These are phyloP conservation scores for Fennellomyces sp. DNA, from an alignment of 371 early-diverging fungal species.

Conservation along the genomic window DNA sequence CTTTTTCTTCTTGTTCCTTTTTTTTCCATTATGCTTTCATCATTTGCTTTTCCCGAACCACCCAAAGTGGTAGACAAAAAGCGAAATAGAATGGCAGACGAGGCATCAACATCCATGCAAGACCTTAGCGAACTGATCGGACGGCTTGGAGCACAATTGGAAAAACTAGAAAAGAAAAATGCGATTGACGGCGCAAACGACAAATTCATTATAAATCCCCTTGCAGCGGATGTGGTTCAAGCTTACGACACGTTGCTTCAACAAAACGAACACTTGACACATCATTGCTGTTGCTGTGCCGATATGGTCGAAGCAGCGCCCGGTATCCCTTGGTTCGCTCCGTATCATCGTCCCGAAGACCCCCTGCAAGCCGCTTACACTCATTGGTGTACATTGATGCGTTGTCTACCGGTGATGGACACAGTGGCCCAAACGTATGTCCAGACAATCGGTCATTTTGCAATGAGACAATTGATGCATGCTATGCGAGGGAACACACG, in stretches of 20 bases:
- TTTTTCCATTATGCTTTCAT: constrained; percentile 9
- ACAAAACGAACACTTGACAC: constrained; percentile 8
- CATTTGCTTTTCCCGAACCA: constrained; percentile 16
- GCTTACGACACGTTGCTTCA: constrained; percentile 30
- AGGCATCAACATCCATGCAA: not conserved
- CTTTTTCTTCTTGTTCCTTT: not conserved
- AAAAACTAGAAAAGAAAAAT: constrained; percentile 17
- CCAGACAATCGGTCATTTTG: constrained; percentile 35
- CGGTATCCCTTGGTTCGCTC: constrained; percentile 17
- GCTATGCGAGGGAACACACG: not conserved
- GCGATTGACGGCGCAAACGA: not conserved
- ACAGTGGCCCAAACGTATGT: constrained; percentile 28
- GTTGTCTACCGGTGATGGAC: constrained; percentile 37
- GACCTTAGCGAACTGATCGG: constrained; percentile 18
- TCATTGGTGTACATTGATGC: constrained; percentile 44
- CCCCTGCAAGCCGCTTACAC: constrained; percentile 22
- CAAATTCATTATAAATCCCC: constrained; percentile 20
- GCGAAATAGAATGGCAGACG: not conserved
- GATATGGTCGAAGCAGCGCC: constrained; percentile 13
- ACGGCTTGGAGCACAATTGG: constrained; percentile 25
- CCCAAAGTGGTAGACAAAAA: not conserved
- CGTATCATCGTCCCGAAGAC: constrained; percentile 13
- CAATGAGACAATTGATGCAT: constrained; percentile 38
- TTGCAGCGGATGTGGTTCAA: constrained; percentile 29
- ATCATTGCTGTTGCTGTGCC: constrained; percentile 12